Base-by-base conservation (phyloP, 768 basidiomycete genomes). In the Suillus variegatus region DNA sequence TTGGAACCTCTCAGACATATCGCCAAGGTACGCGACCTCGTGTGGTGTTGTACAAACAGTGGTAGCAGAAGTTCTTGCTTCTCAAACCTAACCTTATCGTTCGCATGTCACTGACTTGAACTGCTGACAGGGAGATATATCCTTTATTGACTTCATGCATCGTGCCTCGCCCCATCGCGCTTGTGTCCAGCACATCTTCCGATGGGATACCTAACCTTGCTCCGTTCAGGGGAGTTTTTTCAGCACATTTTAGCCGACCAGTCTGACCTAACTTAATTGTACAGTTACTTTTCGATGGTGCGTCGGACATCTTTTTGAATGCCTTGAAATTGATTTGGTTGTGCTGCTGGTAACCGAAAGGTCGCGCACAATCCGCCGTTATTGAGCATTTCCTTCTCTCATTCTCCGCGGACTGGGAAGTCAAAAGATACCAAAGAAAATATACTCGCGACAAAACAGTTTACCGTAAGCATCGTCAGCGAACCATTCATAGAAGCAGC, bases 381-480 rank as follows among this genome's bases (percentile, higher is more conserved):
- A 64, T 69, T 93, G 68, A 86, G 85, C 75, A 70, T 93, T 57
- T 88, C 87, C 7, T 86, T 90, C 72, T 78, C 79, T 32, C 70
- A 82, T 54, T 79, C 80, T 25, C 77, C 76, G 47, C 78, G 77
- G 44, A 46, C 44, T 10, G 9, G 20, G 35, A 75, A 78, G 43
- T 80, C 81, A 46, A 86, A 88, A 72, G 89, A 92, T 71, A 89
- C 88, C 20, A 81, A 85, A 58, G 80, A 82, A 65, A 93, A 93
- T 67, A 89, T 92, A 67, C 74, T 84, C 58, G 77, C 79, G 0
- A 89, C 85, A 18, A 87, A 86, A 66, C 82, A 90, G 71, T 94
- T 93, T 74, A 87, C 86, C 9, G 85, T 89, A 60, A 90, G 86
- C 70, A 86, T 90, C 61, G 86, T 94, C 69, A 90, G 87, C 63